A percentile compares a stretch with the other conserved stretches of the same genome.
These are phyloP conservation scores for Lyophyllum atratum DNA, from an alignment of 768 basidiomycete genomes.

Conservation along the genomic window DNA sequence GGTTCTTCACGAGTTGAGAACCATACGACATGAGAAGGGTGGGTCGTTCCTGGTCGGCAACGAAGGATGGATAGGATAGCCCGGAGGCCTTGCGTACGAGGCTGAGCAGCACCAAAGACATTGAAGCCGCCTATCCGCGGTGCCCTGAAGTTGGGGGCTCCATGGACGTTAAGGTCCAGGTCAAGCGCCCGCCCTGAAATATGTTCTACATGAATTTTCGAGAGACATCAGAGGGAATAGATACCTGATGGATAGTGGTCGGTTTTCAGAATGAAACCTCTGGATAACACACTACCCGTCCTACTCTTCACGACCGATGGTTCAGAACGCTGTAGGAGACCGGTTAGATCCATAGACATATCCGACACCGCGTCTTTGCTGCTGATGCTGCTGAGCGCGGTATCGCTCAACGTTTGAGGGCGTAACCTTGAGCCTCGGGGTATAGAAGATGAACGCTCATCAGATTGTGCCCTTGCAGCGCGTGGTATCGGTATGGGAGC, in stretches of 20 bases:
- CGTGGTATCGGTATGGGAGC: constrained; percentile 19
- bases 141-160: constrained; percentile 94
- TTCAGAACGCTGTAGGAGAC: constrained; percentile 63
- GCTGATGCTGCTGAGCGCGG: constrained; percentile 1
- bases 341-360: constrained; percentile 59
- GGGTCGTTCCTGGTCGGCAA: constrained; percentile 62
- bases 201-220: neutral
- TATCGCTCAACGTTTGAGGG: constrained; percentile 13
- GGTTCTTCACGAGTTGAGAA: constrained; percentile 98
- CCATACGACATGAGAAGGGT: constrained; percentile 85
- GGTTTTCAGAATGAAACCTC: constrained; percentile 94
- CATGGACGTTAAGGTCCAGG: constrained; percentile 88
- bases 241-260: constrained; percentile 83
- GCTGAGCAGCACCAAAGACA: constrained; percentile 95
- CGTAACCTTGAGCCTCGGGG: constrained; percentile 7
- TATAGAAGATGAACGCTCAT: constrained; percentile 17
- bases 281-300: constrained; percentile 77
- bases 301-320: constrained; percentile 82
- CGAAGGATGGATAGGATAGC: constrained; percentile 87
- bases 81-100: constrained; percentile 86
- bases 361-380: constrained; percentile 17
- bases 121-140: constrained; percentile 79
- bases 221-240: constrained; percentile 4
- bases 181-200: constrained; percentile 79
- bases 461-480: constrained; percentile 10